Evolutionary conservation across 257 asterid genomes (phyloP), one percentile per base, ranked within the genome.

Genomic region (Nicotiana knightiana): DNA sequence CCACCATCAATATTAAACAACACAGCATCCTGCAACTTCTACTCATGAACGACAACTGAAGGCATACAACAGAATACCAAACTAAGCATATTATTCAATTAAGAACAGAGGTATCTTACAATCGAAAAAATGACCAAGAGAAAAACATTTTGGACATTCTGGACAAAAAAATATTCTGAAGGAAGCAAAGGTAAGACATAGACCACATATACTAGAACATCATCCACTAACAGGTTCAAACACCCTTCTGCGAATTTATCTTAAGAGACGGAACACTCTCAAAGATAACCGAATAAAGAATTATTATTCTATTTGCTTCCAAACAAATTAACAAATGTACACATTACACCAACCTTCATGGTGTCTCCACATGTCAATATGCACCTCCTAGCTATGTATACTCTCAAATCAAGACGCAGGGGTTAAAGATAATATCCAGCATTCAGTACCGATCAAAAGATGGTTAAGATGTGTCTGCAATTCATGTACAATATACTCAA

Each of bases 321-420:
- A 80, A 84, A 43, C 86, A 87, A 84, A 81, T 85, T 82, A 35
- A 85, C n/a, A 35, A 82, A 81, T 85, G 65, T 84, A 89, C 88
- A 63, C 81, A 86, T 84, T 80, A 87, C 90, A 89, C 91, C 90
- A 92, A 89, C 93, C 98, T 92, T 89, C 91, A 85, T 28, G 88
- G 88, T 88, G 87, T 86, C 91, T 86, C 86, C 91, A 88, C 75
- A 76, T 66, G 89, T 84, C 93, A 89, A 83, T 61, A 88, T 55
- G 90, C 90, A 90, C 93, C 91, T 90, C 96, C 89, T 87, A 91
- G 91, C 92, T 85, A 87, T 86, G 92, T 87, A 90, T 86, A 87
- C 84, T 90, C 88, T 84, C 90, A 91, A 85, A 87, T 89, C 97
- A 90, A 90, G 93, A 90, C 46, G 92, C 66, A 81, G 87, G 86